Conservation (phyloP, 2,329 filamentous ascomycete species). For the Huntiella abstrusa region DNA sequence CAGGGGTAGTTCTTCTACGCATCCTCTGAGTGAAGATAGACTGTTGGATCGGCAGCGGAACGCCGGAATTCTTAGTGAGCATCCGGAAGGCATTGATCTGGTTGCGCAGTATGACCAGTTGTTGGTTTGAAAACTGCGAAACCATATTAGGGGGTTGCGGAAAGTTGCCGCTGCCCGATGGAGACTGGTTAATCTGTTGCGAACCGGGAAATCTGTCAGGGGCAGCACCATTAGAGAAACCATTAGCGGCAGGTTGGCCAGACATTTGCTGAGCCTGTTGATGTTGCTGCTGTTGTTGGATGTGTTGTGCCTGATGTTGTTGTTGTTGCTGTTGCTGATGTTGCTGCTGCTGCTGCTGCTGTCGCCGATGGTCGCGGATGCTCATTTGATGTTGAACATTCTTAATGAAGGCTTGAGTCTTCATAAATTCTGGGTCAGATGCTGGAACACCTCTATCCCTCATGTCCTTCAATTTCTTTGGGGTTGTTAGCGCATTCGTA, state of each 20-base stretch:
- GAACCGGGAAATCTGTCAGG: slow-evolving; percentile 12
- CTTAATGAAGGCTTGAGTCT: slow-evolving; percentile 56
- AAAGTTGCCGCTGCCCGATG: slow-evolving; percentile 13
- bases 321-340: slow-evolving; percentile 26
- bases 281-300: slow-evolving; percentile 23
- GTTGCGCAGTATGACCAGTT: slow-evolving; percentile 57
- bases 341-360: slow-evolving; percentile 28
- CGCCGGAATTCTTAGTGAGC: slow-evolving; percentile 67
- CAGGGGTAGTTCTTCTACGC: slow-evolving; percentile 31
- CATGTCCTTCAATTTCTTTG: slow-evolving; percentile 74
- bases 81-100: slow-evolving; percentile 88
- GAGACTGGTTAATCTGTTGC: slow-evolving; percentile 7
- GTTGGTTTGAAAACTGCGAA: slow-evolving; percentile 56
- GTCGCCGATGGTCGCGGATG: slow-evolving; percentile 22
- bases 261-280: slow-evolving; percentile 15
- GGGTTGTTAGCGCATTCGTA: neutral
- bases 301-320: slow-evolving; percentile 15
- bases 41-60: slow-evolving; percentile 63
- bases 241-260: slow-evolving; percentile 14
- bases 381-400: slow-evolving; percentile 48
- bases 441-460: slow-evolving; percentile 64
- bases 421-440: slow-evolving; percentile 73
- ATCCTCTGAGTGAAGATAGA: slow-evolving; percentile 60
- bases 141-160: slow-evolving; percentile 16
- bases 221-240: slow-evolving; percentile 10